These are phyloP conservation scores for Trametes sp. DNA, from an alignment of 1,284 basidiomycete species.

Conservation along the genomic window DNA sequence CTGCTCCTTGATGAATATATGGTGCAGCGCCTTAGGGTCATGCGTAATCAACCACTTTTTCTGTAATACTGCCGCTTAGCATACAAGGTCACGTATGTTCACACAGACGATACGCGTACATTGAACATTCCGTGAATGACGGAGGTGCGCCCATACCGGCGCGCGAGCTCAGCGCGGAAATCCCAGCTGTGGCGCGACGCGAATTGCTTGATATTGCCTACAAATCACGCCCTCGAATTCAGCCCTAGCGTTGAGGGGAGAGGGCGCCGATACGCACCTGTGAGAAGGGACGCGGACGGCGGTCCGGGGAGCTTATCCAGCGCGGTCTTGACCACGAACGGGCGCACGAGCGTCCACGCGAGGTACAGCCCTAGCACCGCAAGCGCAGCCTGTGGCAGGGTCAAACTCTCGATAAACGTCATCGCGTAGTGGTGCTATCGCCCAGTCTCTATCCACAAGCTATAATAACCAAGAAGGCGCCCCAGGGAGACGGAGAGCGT, in stretches of 20 bases:
- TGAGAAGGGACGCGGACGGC: slow-evolving; percentile 9
- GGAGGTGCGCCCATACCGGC: slow-evolving; percentile 19
- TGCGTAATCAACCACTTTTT: slow-evolving; percentile 29
- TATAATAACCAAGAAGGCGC: too few species aligned
- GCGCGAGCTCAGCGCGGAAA: slow-evolving; percentile 15
- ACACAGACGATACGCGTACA: slow-evolving; percentile 8
- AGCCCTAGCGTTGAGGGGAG: too few species aligned
- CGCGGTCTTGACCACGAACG: slow-evolving; percentile 17
- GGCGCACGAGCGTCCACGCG: slow-evolving; percentile 16
- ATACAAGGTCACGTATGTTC: too few species aligned
- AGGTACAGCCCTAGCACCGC: slow-evolving; percentile 16
- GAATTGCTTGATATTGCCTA: slow-evolving; percentile 25
- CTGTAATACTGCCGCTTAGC: neutral
- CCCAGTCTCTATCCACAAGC: too few species aligned
- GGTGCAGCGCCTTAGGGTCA: slow-evolving; percentile 40
- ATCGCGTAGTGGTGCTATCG: too few species aligned
- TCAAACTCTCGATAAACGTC: slow-evolving; percentile 14
- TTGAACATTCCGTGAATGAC: slow-evolving; percentile 16
- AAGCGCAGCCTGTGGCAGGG: slow-evolving; percentile 14
- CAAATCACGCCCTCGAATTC: neutral
- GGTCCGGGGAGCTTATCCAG: slow-evolving; percentile 29
- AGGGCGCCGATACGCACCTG: slow-evolving; percentile 7
- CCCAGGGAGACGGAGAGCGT: neutral
- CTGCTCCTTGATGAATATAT: slow-evolving; percentile 44
- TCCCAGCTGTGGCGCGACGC: slow-evolving; percentile 24